Evolutionary conservation across 2,329 filamentous ascomycete genomes (phyloP), one percentile per base, ranked within the genome.

Genomic region (Cercospora sesami): DNA sequence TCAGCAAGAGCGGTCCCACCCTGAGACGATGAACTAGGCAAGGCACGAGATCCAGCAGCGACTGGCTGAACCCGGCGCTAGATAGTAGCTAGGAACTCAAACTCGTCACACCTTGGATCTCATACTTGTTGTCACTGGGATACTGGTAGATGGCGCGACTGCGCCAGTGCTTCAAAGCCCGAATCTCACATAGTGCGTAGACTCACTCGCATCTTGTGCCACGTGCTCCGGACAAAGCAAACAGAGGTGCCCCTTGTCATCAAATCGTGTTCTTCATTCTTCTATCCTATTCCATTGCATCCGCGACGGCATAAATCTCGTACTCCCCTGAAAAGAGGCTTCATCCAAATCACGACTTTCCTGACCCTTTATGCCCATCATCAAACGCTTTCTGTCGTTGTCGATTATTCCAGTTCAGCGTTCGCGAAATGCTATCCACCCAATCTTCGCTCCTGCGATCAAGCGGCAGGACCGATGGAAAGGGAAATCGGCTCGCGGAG

Each of bases 361-460:
- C 31, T 42, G 28, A 16, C 4, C 53, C 33, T 8, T 48, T n/a
- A 14, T 60, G 48, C 12, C 67, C 64, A 36, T 82, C 79, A 69
- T 81, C 81, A 69, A 84, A 86, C 12, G 82, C 82, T 78, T 93
- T 94, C 78, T 93, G 91, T 79, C 90, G 89, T 80, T 93, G 89
- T 71, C 91, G 81, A 71, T 89, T 92, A 75, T 94, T 94, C 91
- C 91, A 94, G 33, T 91, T 90, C 74, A 94, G 79, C 78, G 93
- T 94, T 51, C 89, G 86, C 70, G 88, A 90, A 67, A 94, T 93
- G 73, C 90, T 92, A 68, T 93, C 92, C 28, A 94, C 87, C 91
- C 91, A 94, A 77, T 93, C 91, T 80, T 93, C 91, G 73, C 87
- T 89, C 67, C 88, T 83, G 33, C 89, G 80, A 2, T 90, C 90